Base-by-base conservation (phyloP, 345 rosid genomes). In the Rhodamnia rubescens region DNA sequence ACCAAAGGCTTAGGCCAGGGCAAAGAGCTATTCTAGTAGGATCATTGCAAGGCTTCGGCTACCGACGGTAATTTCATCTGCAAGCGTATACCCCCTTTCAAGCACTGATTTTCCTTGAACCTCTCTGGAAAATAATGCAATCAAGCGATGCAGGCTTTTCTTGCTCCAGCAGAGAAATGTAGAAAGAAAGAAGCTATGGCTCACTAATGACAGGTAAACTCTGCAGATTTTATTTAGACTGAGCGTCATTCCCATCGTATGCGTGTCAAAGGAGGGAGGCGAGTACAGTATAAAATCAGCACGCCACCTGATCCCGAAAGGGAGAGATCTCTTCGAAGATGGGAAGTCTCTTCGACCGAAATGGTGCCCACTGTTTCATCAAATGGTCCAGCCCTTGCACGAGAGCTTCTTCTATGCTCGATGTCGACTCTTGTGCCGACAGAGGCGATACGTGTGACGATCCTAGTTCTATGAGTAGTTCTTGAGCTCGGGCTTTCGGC, bases 261-360 rank as follows among this genome's bases (percentile, higher is more conserved):
- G 7, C 54, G 5, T 53, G 6, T 53, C 54, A 53, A 53, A 15
- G 21, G 54, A 53, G 7, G 11, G 13, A 11, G 74, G 21, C 10
- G 74, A 29, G 15, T 40, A 29, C 75, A 29, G 15, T 29, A 16
- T 16, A 15, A 12, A 59, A 86, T 94, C 91, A 93, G 84, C 99
- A 96, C 54, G 96, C 96, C 59, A 96, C 78, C 83, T 94, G 99
- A 91, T 95, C 95, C 84, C 96, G 96, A 75, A 93, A 88, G 24
- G 96, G 88, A 82, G 95, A 97, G 85, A 97, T 97, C 87, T 97
- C 94, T 89, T 96, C 98, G 36, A 96, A 96, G 56, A 96, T 90
- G 2, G 99, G 98, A 36, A 95, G 97, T 87, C 99, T 93, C 90
- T 90, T 94, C 56, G 96, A 89, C 89, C 94, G 89, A 53, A 87